Conservation (phyloP, 768 basidiomycete genomes). For the Kwoniella pini region DNA sequence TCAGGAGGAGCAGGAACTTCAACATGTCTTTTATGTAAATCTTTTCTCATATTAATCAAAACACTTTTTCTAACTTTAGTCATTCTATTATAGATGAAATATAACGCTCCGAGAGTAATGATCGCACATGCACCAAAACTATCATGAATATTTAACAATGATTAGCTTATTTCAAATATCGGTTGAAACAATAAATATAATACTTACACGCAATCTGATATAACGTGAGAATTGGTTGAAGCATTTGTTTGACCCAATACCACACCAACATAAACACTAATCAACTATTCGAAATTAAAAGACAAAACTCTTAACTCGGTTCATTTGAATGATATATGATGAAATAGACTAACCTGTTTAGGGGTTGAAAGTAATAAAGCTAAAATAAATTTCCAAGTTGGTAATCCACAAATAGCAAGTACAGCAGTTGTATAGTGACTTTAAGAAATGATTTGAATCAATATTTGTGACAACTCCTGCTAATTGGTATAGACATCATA, state of each 20-base stretch:
- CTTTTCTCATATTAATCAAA: slow-evolving; percentile 39
- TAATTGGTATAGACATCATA: too few species aligned
- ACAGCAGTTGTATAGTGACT: slow-evolving; percentile 61
- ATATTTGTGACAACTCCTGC: too few species aligned
- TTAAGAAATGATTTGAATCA: too few species aligned
- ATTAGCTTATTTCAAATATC: too few species aligned
- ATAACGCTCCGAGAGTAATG: slow-evolving; percentile 64
- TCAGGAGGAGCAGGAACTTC: slow-evolving; percentile 12
- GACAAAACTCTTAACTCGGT: background rate
- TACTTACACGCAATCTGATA: slow-evolving; percentile 65
- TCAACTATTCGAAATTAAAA: background rate
- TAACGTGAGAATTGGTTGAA: slow-evolving; percentile 61
- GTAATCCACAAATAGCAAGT: slow-evolving; percentile 87
- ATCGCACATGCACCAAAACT: slow-evolving; percentile 64
- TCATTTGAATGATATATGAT: background rate
- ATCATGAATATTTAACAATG: too few species aligned
- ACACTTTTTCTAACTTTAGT: slow-evolving; percentile 56
- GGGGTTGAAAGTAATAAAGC: slow-evolving; percentile 82
- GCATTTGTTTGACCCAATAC: slow-evolving; percentile 53
- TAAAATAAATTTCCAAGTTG: slow-evolving; percentile 69
- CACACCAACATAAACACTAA: slow-evolving; percentile 33
- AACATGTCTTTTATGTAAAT: slow-evolving; percentile 22
- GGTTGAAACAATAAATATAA: background rate
- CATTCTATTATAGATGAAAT: slow-evolving; percentile 72
- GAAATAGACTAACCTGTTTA: slow-evolving; percentile 66